Base-by-base conservation (phyloP, 108 stramenopile species). In the Pelagomonas calceolata region DNA sequence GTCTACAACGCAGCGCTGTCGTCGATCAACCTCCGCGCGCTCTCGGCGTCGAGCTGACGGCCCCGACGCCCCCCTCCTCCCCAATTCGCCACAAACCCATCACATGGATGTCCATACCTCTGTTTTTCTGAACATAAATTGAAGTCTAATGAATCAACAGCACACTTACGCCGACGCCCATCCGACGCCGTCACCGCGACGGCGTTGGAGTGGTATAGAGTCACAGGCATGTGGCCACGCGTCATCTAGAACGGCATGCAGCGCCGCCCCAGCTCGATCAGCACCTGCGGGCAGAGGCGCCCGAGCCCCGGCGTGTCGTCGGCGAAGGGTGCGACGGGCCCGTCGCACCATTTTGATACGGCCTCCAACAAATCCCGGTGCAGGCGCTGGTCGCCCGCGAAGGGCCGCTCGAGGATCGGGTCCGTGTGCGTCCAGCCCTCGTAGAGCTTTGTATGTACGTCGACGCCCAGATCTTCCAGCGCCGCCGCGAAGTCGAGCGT, bases 381-480 rank as follows among this genome's bases (percentile, higher is more conserved):
- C 71, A 85, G 85, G 46, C 71, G 74, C 73, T 88, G 87, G 73
- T 84, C 79, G 29, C 81, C 87, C 39, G 75, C 73, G 81, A 88
- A 82, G 15, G 84, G 83, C 16, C 76, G 81, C 68, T 88, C 87
- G 35, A 88, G 67, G 60, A 88, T 88, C 4, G 87, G 83, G 73
- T 88, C 87, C 5, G 87, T 88, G 68, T 88, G 87, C 66, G 77
- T 78, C 85, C 85, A 88, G 60, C 83, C 81, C 12, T 64, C n/a
- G 67, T 85, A 88, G 46, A 69, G 16, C 10, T 26, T 17, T 26
- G 33, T 69, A 7, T 69, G 46, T 0, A 7, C n/a, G 12, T 32
- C 16, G 0, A 45, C 33, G 4, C 46, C 33, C 30, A 69, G 46
- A 46, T 14, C 14, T 10, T n/a, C 30, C 31, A 69, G 46, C 10